Evolutionary conservation across 306 rosid genomes (phyloP), one percentile per base, ranked within the genome.

Genomic region (Hylodesmum podocarpum): DNA sequence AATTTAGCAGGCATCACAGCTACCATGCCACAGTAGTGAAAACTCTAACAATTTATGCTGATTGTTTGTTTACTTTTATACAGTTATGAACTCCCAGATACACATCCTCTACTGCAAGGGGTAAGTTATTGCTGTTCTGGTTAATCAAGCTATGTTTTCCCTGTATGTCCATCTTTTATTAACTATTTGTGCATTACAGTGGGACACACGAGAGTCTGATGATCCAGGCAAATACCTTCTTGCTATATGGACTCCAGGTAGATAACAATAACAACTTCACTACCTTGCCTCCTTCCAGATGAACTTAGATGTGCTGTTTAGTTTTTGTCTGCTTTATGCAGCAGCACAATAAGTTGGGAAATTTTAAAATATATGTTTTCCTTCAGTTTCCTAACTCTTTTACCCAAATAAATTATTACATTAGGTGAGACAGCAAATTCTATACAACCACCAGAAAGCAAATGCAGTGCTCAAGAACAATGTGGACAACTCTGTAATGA

Each of bases 171-270:
- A 43, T 76, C 77, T 58, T 68, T 36, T 31, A 37, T 66, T 41
- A 63, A 53, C 25, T 79, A 28, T 37, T 77, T 76, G 78, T 74
- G 34, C 85, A 81, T 89, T 88, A 80, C 89, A 88, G 84, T 67
- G 93, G 89, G 97, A 91, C 40, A 80, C 9, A 62, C 89, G 98
- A 75, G 99, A 96, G 87, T 86, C 89, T 24, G 99, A 96, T 82
- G 99, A 96, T 81, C 99, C 99, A 19, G 87, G 94, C 85, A 83
- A 77, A 50, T 96, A 96, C 90, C 94, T 96, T 67, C 88, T 96
- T 76, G 98, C 99, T 57, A 93, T 96, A 82, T 96, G 99, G 99
- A 88, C 98, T 65, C 99, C 99, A 89, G 99, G 99, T 90, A 87
- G 63, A 79, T 61, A 75, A 78, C 76, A 31, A 46, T 31, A 57